Base-by-base conservation (phyloP, 169 alveolate genomes). In the Plasmodium fragile region DNA sequence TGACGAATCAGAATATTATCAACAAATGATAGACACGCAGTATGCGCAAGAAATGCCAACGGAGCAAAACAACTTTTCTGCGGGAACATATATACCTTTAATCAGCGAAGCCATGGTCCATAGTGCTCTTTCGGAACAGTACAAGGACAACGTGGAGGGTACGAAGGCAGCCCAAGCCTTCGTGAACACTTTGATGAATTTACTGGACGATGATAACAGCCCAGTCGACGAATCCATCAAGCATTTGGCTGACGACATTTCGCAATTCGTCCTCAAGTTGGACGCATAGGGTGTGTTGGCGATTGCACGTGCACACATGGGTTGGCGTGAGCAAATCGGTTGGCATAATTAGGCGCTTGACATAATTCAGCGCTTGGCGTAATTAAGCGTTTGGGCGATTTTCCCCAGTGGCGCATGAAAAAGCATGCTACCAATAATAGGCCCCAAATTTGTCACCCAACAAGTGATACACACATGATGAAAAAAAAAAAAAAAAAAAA, bases 401-500 rank as follows among this genome's bases (percentile, higher is more conserved):
- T 65, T 25, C 36, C 75, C 75, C 13, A 65, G 30, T 28, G 41
- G 36, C 36, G 75, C 36, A 25, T 25, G 25, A 25, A 25, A 22
- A 25, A 65, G 1, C 16, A 28, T 65, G n/a, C 75, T 65, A 13
- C 41, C 22, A 28, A 65, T 18, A 65, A 22, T 65, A 22, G 75
- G 10, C 36, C 16, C 36, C 36, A 1, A 22, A 65, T 65, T 65
- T 25, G 34, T 65, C 75, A 65, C 75, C 36, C 75, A 25, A 49
- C 59, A 49, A 49, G 75, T 18, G 32, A 65, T 25, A 65, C 75
- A 65, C 36, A 28, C 75, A 18, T 25, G n/a, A 22, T 65, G 36
- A 65, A 65, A 65, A 65, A 65, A 65, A 59, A 59, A 55, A 55
- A 55, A 55, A 55, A 55, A 55, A 55, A 59, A 59, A 59, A 59